phyloP scores from a whole-genome alignment of 106 monocot species.

The Dioscorea alata region DNA sequence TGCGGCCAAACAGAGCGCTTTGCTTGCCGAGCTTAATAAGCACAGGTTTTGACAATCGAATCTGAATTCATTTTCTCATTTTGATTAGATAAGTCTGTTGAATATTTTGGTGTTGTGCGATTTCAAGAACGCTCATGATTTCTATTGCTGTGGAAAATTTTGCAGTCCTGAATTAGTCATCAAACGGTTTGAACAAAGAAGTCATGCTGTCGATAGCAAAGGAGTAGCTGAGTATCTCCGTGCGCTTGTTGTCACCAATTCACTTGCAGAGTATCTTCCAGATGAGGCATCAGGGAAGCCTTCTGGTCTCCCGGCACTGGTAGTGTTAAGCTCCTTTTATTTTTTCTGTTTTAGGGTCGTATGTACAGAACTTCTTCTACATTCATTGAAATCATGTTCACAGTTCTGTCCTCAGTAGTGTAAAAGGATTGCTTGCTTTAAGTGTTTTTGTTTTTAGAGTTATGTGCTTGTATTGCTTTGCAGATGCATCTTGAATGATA shows the following conservation, averaged over 20 bases:
- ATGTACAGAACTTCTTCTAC: background rate
- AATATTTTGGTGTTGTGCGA: too few relatives aligned
- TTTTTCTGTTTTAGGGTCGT: background rate
- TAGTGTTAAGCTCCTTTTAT: conserved; percentile 17
- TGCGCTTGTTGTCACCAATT: conserved; percentile 80
- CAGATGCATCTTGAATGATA: too few relatives aligned
- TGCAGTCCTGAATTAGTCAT: conserved; percentile 85
- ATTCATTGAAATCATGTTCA: background rate
- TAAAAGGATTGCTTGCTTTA: background rate
- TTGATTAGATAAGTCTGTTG: too few relatives aligned
- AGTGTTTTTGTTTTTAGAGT: background rate
- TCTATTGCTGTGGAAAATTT: background rate
- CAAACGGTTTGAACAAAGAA: conserved; percentile 78
- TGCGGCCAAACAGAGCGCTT: conserved; percentile 56
- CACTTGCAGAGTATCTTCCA: conserved; percentile 75
- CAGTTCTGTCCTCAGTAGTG: background rate
- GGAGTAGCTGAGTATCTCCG: conserved; percentile 86
- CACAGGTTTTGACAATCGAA: conserved; percentile 45
- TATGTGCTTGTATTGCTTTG: background rate
- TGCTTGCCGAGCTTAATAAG: conserved; percentile 86
- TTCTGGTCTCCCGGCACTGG: conserved; percentile 78
- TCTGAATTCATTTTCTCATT: too few relatives aligned
- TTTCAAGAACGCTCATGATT: background rate
- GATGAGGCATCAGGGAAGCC: conserved; percentile 65
- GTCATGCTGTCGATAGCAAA: conserved; percentile 71